Base-by-base conservation (phyloP, 495 filamentous ascomycete genomes). In the Podospora anserina region DNA sequence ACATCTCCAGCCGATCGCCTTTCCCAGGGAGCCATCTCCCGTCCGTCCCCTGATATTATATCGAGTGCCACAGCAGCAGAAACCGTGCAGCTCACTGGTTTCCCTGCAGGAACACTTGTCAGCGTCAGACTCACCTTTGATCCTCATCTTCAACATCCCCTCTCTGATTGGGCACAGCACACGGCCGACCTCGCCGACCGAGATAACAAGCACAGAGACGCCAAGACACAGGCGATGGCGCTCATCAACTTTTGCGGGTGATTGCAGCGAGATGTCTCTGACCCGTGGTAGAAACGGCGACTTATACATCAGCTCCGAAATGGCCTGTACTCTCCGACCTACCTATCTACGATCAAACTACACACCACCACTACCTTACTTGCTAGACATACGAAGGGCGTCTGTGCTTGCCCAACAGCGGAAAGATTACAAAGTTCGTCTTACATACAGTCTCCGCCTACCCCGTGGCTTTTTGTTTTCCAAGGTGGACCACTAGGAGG, bases 81-180 rank as follows among this genome's bases (percentile, higher is more conserved):
- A 5, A 28, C 28, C 55, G 23, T 56, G 30, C 64, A 66, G 64
- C 54, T 59, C 64, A 66, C 53, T 54, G 27, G 64, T 27, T 27
- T 57, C 64, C 64, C 64, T 66, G 64, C 26, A 56, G 63, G 11
- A 55, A 13, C 3, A 27, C 5, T 23, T 49, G 19, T 55, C 44
- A 28, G 27, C 11, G 34, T 27, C 23, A 16, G 63, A 23, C 26
- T 49, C 44, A 23, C 39, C 54, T 53, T 49, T 44, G 34, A 39
- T 16, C 4, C 20, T 20, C n/a, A 49, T 64, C 63, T 54, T 20
- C 63, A 27, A 56, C 63, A 20, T 13, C 27, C 63, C 39, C 44
- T 27, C 27, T 26, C 28, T 20, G 27, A 63, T 63, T 64, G 39
- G 44, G 27, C 63, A 65, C 49, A 44, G n/a, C 16, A 16, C 16